Percentiles rank a stretch among this genome's conserved stretches.
Evolutionary conservation across 169 alveolate genomes (phyloP).

Genomic region (Besnoitia besnoiti): DNA sequence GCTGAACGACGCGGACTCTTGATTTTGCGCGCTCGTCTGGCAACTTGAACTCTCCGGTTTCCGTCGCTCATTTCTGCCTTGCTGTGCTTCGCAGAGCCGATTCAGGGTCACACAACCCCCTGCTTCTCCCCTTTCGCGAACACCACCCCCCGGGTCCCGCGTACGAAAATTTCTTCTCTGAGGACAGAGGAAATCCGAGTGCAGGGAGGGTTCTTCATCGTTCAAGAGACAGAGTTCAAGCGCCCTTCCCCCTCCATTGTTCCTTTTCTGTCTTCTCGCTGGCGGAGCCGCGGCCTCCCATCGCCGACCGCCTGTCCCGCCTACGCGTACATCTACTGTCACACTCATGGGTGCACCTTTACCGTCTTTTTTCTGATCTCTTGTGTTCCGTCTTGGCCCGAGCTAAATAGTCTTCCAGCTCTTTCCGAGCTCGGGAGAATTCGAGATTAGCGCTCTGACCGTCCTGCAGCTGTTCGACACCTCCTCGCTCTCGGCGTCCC

Average conservation of each 20-base stretch:
- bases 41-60: background rate
- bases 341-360: background rate
- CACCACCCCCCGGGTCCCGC: conserved; percentile 18
- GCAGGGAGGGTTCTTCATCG: background rate
- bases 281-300: background rate
- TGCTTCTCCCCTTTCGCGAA: background rate
- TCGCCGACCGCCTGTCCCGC: background rate
- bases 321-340: background rate
- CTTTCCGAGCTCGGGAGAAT: too few species aligned
- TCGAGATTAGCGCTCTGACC: too few species aligned
- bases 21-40: background rate
- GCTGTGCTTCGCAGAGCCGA: background rate
- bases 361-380: background rate
- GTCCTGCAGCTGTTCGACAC: too few species aligned
- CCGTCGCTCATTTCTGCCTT: background rate
- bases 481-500: too few species aligned
- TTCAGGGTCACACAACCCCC: background rate
- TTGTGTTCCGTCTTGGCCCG: background rate
- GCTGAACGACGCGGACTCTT: too few species aligned
- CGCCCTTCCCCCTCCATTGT: background rate
- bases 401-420: too few species aligned
- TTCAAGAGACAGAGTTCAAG: background rate
- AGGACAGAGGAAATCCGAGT: background rate
- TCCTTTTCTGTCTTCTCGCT: background rate
- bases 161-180: background rate